These are phyloP conservation scores for Penicillium griseofulvum DNA, from an alignment of 2,329 filamentous ascomycete genomes.

Conservation along the genomic window DNA sequence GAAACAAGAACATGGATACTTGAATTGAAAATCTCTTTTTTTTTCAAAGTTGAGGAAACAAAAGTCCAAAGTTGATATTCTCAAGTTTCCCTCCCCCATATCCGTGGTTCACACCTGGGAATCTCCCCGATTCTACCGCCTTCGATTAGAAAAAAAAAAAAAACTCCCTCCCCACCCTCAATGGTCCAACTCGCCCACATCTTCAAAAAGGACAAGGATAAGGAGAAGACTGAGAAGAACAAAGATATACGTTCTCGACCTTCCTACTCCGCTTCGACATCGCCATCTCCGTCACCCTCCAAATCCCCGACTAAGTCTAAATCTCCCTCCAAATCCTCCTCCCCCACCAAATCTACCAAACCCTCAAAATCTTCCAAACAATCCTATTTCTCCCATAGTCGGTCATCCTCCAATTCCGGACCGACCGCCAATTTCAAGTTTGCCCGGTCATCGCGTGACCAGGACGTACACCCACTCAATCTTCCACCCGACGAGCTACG, in stretches of 20 bases:
- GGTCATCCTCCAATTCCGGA: constrained; percentile 31
- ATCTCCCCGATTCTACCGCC: constrained; percentile 37
- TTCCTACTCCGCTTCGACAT: constrained; percentile 36
- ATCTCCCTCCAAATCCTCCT: constrained; percentile 8
- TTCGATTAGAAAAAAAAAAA: constrained; percentile 33
- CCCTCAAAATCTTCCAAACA: constrained; percentile 22
- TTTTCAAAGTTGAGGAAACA: not conserved
- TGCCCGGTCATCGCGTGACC: constrained; percentile 39
- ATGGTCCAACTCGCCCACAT: constrained; percentile 31
- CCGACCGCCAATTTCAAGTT: constrained; percentile 35
- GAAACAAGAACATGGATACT: not conserved
- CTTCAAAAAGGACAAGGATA: constrained; percentile 28
- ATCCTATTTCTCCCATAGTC: constrained; percentile 27
- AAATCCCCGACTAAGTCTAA: constrained; percentile 19
- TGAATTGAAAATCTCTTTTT: not conserved
- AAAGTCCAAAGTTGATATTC: not conserved
- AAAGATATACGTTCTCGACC: constrained; percentile 28
- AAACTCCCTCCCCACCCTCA: constrained; percentile 16
- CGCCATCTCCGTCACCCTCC: constrained; percentile 13
- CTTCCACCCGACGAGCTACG: constrained; percentile 85
- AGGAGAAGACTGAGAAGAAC: constrained; percentile 19
- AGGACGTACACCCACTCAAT: constrained; percentile 82
- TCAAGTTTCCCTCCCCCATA: not conserved
- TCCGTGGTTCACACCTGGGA: constrained; percentile 18
- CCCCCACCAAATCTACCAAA: constrained; percentile 16